Evolutionary conservation across 257 asterid species (phyloP), one percentile per base, ranked within the genome.

Genomic region (Solanum tarapatanum): DNA sequence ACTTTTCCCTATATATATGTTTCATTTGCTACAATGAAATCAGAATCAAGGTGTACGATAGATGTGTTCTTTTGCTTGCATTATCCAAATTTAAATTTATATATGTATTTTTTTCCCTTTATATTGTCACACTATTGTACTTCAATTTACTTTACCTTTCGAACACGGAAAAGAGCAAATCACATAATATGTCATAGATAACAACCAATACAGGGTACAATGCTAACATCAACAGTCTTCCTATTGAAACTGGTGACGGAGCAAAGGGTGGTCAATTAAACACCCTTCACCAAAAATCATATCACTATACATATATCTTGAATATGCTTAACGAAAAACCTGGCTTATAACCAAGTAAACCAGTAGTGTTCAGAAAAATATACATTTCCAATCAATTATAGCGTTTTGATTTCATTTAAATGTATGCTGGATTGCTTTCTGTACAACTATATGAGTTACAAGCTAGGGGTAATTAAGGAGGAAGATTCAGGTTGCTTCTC

Each of bases 401-500:
- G 28, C 19, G 17, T 17, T 28, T 82, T 80, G 2, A 45, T 80
- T 23, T 80, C 68, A 45, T 43, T 26, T 26, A 26, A 41, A 30
- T 28, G 13, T 82, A 48, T 7, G 41, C 41, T 48, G 28, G 21
- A 28, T 17, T 82, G 41, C 69, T 82, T 48, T 13, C 85, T 73
- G 23, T 86, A 43, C 35, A 73, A 48, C 14, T 43, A 70, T 33
- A 43, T 11, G 82, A 58, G 86, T 90, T 92, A 95, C 91, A 94
- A 89, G 92, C 89, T 93, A 90, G 98, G 92, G 86, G 97, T 86
- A 88, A 94, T 90, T 84, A 66, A 92, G 23, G 92, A 23, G 23
- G 94, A 87, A 19, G 93, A 86, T 24, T 89, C 95, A 4, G 88
- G 93, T 88, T 87, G 94, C 91, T 58, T 91, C 91, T 91, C 98